Percentiles rank a stretch among this genome's conserved stretches.
Evolutionary conservation across 371 early-diverging fungal species (phyloP).

Genomic region (Actinomortierella wolfii): DNA sequence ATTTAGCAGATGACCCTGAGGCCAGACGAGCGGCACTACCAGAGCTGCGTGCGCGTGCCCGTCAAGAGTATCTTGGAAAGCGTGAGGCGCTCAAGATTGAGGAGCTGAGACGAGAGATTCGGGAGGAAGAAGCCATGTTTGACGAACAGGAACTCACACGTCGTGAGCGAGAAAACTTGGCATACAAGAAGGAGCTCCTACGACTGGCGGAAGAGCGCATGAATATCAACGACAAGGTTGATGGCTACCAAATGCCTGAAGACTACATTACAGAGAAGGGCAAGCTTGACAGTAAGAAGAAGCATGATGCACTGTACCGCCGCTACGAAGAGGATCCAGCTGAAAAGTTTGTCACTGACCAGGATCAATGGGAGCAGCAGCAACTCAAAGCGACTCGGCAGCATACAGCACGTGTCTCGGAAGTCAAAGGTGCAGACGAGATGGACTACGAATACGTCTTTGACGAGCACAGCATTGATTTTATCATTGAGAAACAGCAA

Average conservation of each 20-base stretch:
- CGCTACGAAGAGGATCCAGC: slow-evolving; percentile 84
- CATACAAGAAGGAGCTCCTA: slow-evolving; percentile 84
- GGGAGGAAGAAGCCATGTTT: slow-evolving; percentile 90
- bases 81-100: slow-evolving; percentile 86
- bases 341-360: slow-evolving; percentile 83
- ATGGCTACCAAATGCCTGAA: slow-evolving; percentile 94
- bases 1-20: slow-evolving; percentile 83
- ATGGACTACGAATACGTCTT: slow-evolving; percentile 93
- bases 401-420: slow-evolving; percentile 48
- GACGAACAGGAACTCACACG: slow-evolving; percentile 75
- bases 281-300: slow-evolving; percentile 91
- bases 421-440: slow-evolving; percentile 35
- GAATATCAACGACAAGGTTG: slow-evolving; percentile 75
- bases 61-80: slow-evolving; percentile 89
- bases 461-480: slow-evolving; percentile 94
- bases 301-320: slow-evolving; percentile 83
- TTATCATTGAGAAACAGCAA: slow-evolving; percentile 77
- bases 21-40: slow-evolving; percentile 67
- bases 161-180: slow-evolving; percentile 75
- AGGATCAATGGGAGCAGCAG: slow-evolving; percentile 92
- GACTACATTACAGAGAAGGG: slow-evolving; percentile 94
- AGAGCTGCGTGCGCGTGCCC: slow-evolving; percentile 79
- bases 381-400: slow-evolving; percentile 73
- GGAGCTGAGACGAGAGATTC: slow-evolving; percentile 75
- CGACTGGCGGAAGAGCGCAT: slow-evolving; percentile 84